phyloP scores from a whole-genome alignment of 1,139 yeast genomes.

The Blastobotrys capitulatus region DNA sequence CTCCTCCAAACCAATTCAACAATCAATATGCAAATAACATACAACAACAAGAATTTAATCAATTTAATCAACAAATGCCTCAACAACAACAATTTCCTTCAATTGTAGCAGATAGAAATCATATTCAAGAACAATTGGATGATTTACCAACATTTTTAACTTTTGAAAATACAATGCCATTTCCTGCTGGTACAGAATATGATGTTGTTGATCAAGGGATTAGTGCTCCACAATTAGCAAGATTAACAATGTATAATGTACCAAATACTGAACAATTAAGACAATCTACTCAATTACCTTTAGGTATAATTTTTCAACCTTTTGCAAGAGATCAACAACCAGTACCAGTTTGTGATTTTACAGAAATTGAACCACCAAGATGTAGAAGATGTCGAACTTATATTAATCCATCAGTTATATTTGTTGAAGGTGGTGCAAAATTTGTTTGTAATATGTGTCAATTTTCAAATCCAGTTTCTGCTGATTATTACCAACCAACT shows the following conservation, averaged over 20 bases:
- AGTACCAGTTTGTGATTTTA: conserved; percentile 66
- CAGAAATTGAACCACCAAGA: conserved; percentile 66
- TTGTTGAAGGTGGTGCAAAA: conserved; percentile 55
- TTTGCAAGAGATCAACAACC: conserved; percentile 47
- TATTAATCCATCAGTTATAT: conserved; percentile 74
- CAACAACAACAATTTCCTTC: conserved; percentile 37
- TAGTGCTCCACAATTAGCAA: conserved; percentile 72
- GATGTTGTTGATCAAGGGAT: conserved; percentile 76
- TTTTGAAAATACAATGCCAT: conserved; percentile 72
- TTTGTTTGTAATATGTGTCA: conserved; percentile 87
- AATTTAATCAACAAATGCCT: conserved; percentile 1
- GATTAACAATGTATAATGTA: conserved; percentile 76
- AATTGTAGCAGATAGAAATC: conserved; percentile 51
- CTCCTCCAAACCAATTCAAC: neutral
- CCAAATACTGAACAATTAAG: conserved; percentile 74
- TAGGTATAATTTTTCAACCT: conserved; percentile 77
- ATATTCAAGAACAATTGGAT: conserved; percentile 45
- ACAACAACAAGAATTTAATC: neutral
- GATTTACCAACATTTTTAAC: conserved; percentile 51
- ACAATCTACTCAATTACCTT: conserved; percentile 67
- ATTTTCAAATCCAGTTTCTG: conserved; percentile 65
- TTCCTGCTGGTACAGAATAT: conserved; percentile 71
- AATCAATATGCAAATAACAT: neutral
- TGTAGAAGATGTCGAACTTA: conserved; percentile 90
- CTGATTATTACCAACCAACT: conserved; percentile 58